Evolutionary conservation across 352 stramenopile species (phyloP), one percentile per base, ranked within the genome.

Genomic region (Globisporangium cylindrosporum): DNA sequence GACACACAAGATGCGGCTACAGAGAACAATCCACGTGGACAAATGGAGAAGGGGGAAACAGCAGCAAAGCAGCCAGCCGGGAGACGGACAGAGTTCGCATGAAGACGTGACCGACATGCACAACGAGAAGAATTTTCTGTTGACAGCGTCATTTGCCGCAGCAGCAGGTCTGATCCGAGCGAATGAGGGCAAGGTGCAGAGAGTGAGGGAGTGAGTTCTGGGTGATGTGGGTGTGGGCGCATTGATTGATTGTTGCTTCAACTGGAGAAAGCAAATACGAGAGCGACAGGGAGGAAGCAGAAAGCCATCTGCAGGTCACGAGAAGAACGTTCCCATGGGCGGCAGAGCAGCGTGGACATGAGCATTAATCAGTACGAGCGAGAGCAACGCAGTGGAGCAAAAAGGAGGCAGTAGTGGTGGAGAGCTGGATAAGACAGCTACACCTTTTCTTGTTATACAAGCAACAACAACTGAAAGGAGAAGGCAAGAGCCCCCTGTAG

Each of bases 21-120:
- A 62, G 34, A 62, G 56, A 62, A 62, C 56, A 8, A 62, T 48
- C 56, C 29, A 62, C 56, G 56, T 62, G 56, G 56, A 38, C 14
- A 25, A 59, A 59, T 36, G 25, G 34, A 57, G 51, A 38, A 18
- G 12, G 24, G 36, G 36, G 14, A 43, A 43, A 14, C 36, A 43
- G 27, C 27, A 32, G 3, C 34, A 41, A 29, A 38, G 38, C 53
- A 59, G 53, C 53, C 25, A 24, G 36, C 14, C 27, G 2, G 27
- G 2, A 43, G 36, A 29, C 5, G 53, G 6, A 20, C 29, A 32
- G 7, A 48, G 38, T 48, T 2, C 38, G 12, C 5, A 1, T 48
- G 56, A 48, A 59, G 14, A 59, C 4, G 3, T 62, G 56, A 62
- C 32, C 4, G 32, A 32, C 56, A n/a, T 62, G 56, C 41, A 20